A percentile compares a stretch with the other conserved stretches of the same genome.
Conservation (phyloP, 2,329 filamentous ascomycete species). For the Aspergillus tanneri region DNA sequence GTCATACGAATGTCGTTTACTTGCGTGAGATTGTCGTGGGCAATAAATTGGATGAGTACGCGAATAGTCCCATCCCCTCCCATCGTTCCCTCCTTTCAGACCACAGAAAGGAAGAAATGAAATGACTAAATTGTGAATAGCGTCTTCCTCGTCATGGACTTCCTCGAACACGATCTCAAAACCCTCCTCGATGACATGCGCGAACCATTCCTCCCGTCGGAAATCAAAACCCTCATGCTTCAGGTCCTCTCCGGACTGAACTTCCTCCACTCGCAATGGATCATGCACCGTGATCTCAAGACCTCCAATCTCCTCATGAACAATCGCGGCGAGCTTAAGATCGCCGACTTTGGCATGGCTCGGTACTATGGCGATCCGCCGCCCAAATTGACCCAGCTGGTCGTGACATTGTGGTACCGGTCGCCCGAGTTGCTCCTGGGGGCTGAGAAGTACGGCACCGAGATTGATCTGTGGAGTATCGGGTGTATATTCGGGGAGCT, state of each 20-base stretch:
- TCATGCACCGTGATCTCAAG: constrained; percentile 90
- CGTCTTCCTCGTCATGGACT: constrained; percentile 94
- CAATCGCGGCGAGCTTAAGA: constrained; percentile 90
- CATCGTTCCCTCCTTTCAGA: no score
- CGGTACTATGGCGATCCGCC: constrained; percentile 79
- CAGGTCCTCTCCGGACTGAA: constrained; percentile 78
- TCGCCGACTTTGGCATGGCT: constrained; percentile 98
- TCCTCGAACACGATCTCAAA: constrained; percentile 95
- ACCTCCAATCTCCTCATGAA: constrained; percentile 92
- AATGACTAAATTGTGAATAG: constrained; percentile 53
- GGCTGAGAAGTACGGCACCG: constrained; percentile 67
- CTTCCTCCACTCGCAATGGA: constrained; percentile 86
- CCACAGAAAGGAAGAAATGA: no score
- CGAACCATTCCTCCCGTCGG: constrained; percentile 87
- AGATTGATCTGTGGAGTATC: constrained; percentile 92
- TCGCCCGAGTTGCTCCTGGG: constrained; percentile 87
- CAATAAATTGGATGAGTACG: constrained; percentile 59
- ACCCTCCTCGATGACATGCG: constrained; percentile 90
- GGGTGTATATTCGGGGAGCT: constrained; percentile 96
- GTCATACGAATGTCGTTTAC: constrained; percentile 77
- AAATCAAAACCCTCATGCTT: constrained; percentile 83
- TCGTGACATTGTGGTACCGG: constrained; percentile 97
- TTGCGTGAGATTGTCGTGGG: constrained; percentile 83
- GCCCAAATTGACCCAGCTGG: constrained; percentile 79
- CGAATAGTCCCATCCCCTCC: no score